Evolutionary conservation across 23 red algal species (phyloP).

Genomic region (Gracilaria domingensis): DNA sequence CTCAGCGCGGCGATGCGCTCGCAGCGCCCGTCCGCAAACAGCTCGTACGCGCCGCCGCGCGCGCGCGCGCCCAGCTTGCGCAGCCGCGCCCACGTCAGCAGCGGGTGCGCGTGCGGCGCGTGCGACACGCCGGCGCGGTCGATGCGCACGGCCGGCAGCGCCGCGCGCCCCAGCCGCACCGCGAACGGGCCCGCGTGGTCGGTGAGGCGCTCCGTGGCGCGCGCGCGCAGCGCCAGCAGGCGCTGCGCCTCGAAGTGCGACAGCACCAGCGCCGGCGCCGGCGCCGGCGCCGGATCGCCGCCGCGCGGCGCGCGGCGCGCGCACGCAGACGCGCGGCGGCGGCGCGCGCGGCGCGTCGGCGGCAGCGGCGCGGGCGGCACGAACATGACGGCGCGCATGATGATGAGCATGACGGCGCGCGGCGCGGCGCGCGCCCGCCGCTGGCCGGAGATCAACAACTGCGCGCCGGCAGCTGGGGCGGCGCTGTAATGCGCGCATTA

Average conservation of each 20-base stretch:
- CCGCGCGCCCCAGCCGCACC: conserved; percentile 17
- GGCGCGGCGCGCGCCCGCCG: no score
- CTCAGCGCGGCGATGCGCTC: conserved; percentile 52
- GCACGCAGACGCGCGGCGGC: neutral
- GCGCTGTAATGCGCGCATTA: no score
- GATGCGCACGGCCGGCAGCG: neutral
- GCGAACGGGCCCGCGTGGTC: conserved; percentile 21
- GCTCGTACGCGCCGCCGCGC: conserved; percentile 51
- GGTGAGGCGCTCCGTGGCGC: neutral
- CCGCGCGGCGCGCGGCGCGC: neutral
- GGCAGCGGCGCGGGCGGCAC: neutral
- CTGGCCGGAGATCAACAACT: neutral
- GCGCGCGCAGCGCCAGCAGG: conserved; percentile 26
- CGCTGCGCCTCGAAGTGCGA: conserved; percentile 48
- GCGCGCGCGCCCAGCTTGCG: conserved; percentile 56
- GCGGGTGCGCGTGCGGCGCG: conserved; percentile 13
- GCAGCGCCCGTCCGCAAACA: conserved; percentile 40
- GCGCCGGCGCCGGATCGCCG: neutral
- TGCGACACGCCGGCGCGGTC: neutral
- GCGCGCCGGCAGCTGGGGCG: no score
- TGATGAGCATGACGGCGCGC: neutral
- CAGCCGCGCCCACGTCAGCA: conserved; percentile 48
- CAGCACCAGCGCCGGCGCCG: conserved; percentile 33
- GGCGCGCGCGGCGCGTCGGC: neutral
- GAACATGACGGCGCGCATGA: neutral